A percentile compares a stretch with the other conserved stretches of the same genome.
Evolutionary conservation across 306 rosid genomes (phyloP).

Genomic region (Lablab purpureus): DNA sequence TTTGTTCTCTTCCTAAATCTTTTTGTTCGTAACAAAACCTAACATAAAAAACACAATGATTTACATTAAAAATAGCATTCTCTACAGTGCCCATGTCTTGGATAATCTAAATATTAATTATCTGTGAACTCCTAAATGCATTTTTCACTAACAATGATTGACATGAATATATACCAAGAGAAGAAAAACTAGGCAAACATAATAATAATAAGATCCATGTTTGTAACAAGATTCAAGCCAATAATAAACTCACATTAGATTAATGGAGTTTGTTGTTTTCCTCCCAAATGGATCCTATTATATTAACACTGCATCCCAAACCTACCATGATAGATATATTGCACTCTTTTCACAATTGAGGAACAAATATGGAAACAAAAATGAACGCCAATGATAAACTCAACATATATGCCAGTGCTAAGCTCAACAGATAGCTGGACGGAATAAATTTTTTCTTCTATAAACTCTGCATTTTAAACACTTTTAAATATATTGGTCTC

Average conservation of each 20-base stretch:
- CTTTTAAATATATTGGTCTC: background rate
- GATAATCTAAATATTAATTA: background rate
- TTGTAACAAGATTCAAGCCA: background rate
- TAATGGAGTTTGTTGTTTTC: background rate
- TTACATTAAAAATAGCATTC: background rate
- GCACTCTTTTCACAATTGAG: background rate
- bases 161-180: background rate
- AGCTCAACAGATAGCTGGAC: too few species aligned
- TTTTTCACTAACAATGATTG: background rate
- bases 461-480: constrained; percentile 9
- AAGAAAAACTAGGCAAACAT: background rate
- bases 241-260: background rate
- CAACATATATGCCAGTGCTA: background rate
- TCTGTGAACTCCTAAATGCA: background rate
- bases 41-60: too few species aligned
- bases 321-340: background rate
- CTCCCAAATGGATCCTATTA: background rate
- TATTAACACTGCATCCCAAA: background rate
- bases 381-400: background rate
- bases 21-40: too few species aligned
- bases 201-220: background rate
- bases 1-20: too few species aligned
- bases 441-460: background rate
- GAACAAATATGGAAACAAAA: background rate
- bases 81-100: background rate